Percentiles rank a stretch among this genome's conserved stretches.
phyloP scores from a whole-genome alignment of 768 basidiomycete species.

The Boletus rufocinnamomeus region DNA sequence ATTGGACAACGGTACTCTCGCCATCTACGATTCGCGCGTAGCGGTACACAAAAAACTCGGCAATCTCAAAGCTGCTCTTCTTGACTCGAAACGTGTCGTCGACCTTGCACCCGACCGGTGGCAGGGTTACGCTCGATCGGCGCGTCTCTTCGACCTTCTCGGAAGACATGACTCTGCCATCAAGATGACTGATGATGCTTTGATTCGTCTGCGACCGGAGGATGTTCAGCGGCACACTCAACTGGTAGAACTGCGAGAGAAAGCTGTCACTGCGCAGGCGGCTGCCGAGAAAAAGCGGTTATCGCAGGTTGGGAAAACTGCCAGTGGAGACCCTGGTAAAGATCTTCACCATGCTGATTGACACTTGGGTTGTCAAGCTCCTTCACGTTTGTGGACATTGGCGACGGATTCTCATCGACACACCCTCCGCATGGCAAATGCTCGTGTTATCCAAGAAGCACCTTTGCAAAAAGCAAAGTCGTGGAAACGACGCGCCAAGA shows the following conservation, averaged over 20 bases:
- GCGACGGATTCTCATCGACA: conserved; percentile 53
- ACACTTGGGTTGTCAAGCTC: conserved; percentile 45
- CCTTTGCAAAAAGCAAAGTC: too few relatives aligned
- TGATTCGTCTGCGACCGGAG: conserved; percentile 48
- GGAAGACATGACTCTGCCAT: conserved; percentile 52
- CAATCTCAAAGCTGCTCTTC: conserved; percentile 62
- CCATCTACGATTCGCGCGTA: conserved; percentile 74
- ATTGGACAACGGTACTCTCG: conserved; percentile 44
- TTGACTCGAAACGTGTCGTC: conserved; percentile 68
- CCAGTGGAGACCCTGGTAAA: conserved; percentile 67
- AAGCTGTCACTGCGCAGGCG: conserved; percentile 31
- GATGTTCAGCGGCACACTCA: conserved; percentile 49
- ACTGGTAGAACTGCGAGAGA: conserved; percentile 45
- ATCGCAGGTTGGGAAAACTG: conserved; percentile 44
- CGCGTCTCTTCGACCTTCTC: conserved; percentile 60
- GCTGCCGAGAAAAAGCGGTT: conserved; percentile 27
- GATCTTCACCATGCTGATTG: conserved; percentile 51
- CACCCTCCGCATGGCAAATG: too few relatives aligned
- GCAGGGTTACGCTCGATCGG: conserved; percentile 79
- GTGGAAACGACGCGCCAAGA: too few relatives aligned
- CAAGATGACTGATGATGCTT: conserved; percentile 61
- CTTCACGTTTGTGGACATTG: conserved; percentile 65
- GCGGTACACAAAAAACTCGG: conserved; percentile 66
- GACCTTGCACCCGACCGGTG: conserved; percentile 65
- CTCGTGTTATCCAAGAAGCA: too few relatives aligned